Percentiles rank a stretch among this genome's conserved stretches.
phyloP scores from a whole-genome alignment of 1,284 basidiomycete genomes.

The Meira miltonrushii region DNA sequence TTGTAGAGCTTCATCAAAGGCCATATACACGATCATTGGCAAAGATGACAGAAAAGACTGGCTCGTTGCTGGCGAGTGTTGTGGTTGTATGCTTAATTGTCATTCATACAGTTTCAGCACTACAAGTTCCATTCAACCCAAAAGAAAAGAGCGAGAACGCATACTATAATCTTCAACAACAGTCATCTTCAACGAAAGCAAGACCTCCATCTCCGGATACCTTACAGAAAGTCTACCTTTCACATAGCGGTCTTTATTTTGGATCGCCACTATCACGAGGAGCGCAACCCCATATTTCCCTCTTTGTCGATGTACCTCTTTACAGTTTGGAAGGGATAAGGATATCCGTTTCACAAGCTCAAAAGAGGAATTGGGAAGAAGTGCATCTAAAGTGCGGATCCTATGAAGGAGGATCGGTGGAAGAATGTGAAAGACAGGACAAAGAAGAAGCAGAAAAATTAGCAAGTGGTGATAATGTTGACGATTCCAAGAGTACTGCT shows the following conservation, averaged over 20 bases:
- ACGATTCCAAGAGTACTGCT: background rate
- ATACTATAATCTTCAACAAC: no score
- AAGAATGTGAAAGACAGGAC: slow-evolving; percentile 7
- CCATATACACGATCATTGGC: no score
- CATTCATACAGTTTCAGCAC: no score
- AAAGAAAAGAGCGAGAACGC: no score
- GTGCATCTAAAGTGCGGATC: slow-evolving; percentile 5
- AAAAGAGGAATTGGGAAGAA: slow-evolving; percentile 1
- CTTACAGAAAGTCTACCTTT: background rate
- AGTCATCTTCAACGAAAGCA: no score
- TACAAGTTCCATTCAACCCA: no score
- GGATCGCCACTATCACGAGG: background rate
- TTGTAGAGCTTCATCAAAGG: no score
- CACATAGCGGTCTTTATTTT: slow-evolving; percentile 1
- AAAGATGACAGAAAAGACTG: no score
- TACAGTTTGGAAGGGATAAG: background rate
- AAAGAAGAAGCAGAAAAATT: background rate
- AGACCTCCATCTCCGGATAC: background rate
- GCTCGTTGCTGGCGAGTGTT: no score
- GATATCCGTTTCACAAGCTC: background rate
- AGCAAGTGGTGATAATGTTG: no score
- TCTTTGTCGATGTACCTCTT: background rate
- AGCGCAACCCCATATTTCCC: background rate
- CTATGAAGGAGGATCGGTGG: background rate
- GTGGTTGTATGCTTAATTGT: no score